Base-by-base conservation (phyloP, 305 asterid species). In the Ajuga reptans region DNA sequence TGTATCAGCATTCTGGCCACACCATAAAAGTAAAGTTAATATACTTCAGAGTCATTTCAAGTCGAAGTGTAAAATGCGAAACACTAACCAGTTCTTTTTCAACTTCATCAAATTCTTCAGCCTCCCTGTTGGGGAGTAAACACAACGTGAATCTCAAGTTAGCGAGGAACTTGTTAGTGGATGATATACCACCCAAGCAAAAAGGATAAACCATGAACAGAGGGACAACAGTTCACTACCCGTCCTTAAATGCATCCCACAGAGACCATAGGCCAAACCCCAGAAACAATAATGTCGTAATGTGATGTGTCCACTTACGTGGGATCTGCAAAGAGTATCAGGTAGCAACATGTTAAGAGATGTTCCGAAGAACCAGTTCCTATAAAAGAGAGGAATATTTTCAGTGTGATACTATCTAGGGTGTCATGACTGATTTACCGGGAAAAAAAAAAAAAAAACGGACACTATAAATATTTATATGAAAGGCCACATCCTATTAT, bases 221-320 rank as follows among this genome's bases (percentile, higher is more conserved):
- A 68, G 37, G 68, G 72, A 47, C n/a, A 3, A 64, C 39, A 72
- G 74, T 39, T 63, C 62, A 68, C 45, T 88, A 92, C 98, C 93
- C 93, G 4, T 86, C 99, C 12, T 79, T 72, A 74, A 87, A 91
- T 68, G 96, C 99, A 74, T 94, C 99, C 97, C 96, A 83, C 39
- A 94, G 80, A 78, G 99, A 94, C 99, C 99, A 94, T 43, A 93
- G 34, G 64, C 99, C 99, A 75, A 93, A 93, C 58, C 89, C 97
- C 78, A 93, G 70, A 81, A 94, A 91, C 79, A 94, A 77, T 33
- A 89, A 1, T 45, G 96, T 94, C 24, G 97, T 87, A 68, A 94
- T 79, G 65, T 94, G 97, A 84, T 91, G 97, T 69, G 97, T 87
- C 99, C 90, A 91, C 81, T 85, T 78, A 57, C 88, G 88, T 5